Evolutionary conservation across 306 rosid species (phyloP).

Genomic region (Calophaca sinica): DNA sequence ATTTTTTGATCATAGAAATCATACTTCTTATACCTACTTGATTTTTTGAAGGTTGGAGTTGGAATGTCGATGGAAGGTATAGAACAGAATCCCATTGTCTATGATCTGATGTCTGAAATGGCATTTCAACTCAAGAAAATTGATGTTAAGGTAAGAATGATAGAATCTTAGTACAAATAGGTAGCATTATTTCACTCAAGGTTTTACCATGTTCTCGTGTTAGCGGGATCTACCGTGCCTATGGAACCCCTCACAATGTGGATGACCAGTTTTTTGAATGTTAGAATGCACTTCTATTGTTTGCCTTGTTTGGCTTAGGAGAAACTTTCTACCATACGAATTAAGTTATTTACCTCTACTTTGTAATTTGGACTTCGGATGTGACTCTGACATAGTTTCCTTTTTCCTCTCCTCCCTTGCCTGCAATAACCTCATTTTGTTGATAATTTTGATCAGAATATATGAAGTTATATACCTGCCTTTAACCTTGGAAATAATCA

Average conservation of each 20-base stretch:
- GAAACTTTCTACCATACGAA: conserved; percentile 23
- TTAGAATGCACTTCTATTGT: conserved; percentile 18
- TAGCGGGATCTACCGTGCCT: conserved; percentile 10
- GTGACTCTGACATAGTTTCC: conserved; percentile 2
- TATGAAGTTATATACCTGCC: not conserved
- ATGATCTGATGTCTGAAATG: conserved; percentile 95
- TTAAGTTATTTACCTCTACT: conserved; percentile 32
- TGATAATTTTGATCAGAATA: conserved; percentile 20
- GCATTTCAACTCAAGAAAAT: conserved; percentile 75
- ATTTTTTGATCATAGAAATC: conserved; percentile 20
- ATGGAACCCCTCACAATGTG: conserved; percentile 28
- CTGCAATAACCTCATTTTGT: conserved; percentile 6
- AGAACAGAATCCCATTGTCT: conserved; percentile 88
- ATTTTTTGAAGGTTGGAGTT: conserved; percentile 76
- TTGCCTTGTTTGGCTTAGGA: conserved; percentile 11
- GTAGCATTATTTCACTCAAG: conserved; percentile 25
- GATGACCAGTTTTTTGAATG: conserved; percentile 27
- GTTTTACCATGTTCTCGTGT: conserved; percentile 27
- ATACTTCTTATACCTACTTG: conserved; percentile 36
- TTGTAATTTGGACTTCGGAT: conserved; percentile 16
- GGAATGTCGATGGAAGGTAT: conserved; percentile 98
- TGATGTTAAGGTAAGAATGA: conserved; percentile 67
- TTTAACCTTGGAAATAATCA: conserved; percentile 18
- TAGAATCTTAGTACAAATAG: conserved; percentile 34
- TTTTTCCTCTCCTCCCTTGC: conserved; percentile 11